These are phyloP conservation scores for Gloeophyllum trabeum DNA, from an alignment of 768 basidiomycete genomes.

Conservation along the genomic window DNA sequence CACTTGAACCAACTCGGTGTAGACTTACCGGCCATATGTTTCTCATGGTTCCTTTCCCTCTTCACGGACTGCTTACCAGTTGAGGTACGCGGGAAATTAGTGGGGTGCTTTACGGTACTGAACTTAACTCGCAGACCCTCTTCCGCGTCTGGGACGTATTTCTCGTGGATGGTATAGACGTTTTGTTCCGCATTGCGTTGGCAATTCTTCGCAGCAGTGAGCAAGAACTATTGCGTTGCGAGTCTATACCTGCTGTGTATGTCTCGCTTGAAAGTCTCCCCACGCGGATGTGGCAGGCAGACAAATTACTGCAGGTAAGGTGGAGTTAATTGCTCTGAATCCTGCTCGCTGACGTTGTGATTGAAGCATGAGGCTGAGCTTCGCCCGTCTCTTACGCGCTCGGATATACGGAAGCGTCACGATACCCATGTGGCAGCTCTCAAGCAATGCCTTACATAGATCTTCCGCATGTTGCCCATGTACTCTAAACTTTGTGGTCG, in stretches of 20 bases:
- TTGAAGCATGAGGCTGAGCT: slow-evolving; percentile 46
- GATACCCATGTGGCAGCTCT: slow-evolving; percentile 36
- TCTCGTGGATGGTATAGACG: slow-evolving; percentile 85
- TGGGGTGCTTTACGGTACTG: not conserved
- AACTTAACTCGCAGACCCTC: slow-evolving; percentile 47
- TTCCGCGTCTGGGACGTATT: slow-evolving; percentile 97
- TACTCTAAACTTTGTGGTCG: no score
- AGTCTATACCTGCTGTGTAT: slow-evolving; percentile 83
- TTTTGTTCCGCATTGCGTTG: slow-evolving; percentile 83
- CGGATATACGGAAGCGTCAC: slow-evolving; percentile 41
- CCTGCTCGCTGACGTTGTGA: not conserved
- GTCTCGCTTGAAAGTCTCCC: slow-evolving; percentile 84
- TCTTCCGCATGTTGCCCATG: no score
- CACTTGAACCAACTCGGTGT: slow-evolving; percentile 77
- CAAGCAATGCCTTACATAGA: slow-evolving; percentile 14
- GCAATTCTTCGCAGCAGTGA: slow-evolving; percentile 80
- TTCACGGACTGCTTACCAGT: slow-evolving; percentile 96
- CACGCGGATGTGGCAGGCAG: slow-evolving; percentile 88
- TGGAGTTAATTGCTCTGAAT: not conserved
- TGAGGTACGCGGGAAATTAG: slow-evolving; percentile 75
- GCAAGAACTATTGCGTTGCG: slow-evolving; percentile 70
- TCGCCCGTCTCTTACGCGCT: slow-evolving; percentile 33
- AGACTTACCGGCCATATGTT: slow-evolving; percentile 89
- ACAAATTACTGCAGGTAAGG: slow-evolving; percentile 78
- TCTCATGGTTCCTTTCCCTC: slow-evolving; percentile 96